Percentiles rank a stretch among this genome's conserved stretches.
Conservation (phyloP, 371 early-diverging fungal genomes). For the Mucor saturninus region DNA sequence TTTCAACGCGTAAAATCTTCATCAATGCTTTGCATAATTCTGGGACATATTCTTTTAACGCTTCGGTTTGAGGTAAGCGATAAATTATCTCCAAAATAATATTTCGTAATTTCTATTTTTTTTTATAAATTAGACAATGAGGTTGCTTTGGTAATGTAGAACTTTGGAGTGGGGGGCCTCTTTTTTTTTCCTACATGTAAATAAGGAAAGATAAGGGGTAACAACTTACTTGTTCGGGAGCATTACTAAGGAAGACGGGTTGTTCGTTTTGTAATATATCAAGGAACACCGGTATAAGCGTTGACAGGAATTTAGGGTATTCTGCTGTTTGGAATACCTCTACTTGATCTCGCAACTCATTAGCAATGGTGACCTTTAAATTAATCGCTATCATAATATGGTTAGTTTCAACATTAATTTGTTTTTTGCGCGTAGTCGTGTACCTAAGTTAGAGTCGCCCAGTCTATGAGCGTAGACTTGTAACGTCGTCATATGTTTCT, state of each 20-base stretch:
- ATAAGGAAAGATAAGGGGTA: background rate
- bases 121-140: background rate
- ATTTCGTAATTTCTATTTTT: conserved; percentile 85
- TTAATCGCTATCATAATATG: conserved; percentile 39
- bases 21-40: conserved; percentile 72
- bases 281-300: conserved; percentile 84
- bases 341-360: conserved; percentile 89
- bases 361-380: conserved; percentile 84
- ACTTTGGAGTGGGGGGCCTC: background rate
- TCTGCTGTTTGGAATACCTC: conserved; percentile 88
- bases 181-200: background rate
- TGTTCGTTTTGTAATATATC: conserved; percentile 76
- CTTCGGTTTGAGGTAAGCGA: conserved; percentile 87
- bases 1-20: conserved; percentile 84
- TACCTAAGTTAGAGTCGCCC: conserved; percentile 66
- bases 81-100: conserved; percentile 92
- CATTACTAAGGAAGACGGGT: conserved; percentile 81
- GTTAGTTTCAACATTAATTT: background rate
- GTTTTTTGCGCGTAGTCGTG: background rate
- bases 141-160: background rate
- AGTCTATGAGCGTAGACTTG: conserved; percentile 74
- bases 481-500: conserved; percentile 53
- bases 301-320: conserved; percentile 77
- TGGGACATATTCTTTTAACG: conserved; percentile 66
- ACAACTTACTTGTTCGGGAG: conserved; percentile 79